These are phyloP conservation scores for Coccinonectria pachysandricola DNA, from an alignment of 2,329 filamentous ascomycete genomes.

Conservation along the genomic window DNA sequence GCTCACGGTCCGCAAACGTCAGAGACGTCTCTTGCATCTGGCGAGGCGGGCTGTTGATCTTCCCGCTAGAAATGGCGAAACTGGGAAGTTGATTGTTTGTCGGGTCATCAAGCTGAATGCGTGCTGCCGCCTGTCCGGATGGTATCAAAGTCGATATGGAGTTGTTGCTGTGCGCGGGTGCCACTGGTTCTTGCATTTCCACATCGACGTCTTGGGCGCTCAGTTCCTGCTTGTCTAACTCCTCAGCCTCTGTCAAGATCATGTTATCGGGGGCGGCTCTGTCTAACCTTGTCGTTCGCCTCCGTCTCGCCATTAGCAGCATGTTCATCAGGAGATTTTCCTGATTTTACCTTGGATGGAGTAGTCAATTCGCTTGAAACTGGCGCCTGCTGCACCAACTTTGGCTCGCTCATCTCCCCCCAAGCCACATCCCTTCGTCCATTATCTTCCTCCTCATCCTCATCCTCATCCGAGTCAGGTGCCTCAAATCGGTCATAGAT, in stretches of 20 bases:
- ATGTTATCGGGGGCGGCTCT: slow-evolving; percentile 10
- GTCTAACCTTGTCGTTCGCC: slow-evolving; percentile 18
- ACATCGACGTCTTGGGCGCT: slow-evolving; percentile 15
- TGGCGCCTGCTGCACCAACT: slow-evolving; percentile 41
- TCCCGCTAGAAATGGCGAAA: too few relatives aligned
- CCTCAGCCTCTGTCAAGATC: slow-evolving; percentile 14
- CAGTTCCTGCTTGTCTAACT: slow-evolving; percentile 21
- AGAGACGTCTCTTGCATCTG: slow-evolving; percentile 12
- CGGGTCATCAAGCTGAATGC: slow-evolving; percentile 13
- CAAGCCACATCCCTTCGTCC: slow-evolving; percentile 52
- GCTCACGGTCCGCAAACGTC: slow-evolving; percentile 3
- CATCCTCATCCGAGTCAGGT: slow-evolving; percentile 51
- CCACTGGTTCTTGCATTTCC: slow-evolving; percentile 10
- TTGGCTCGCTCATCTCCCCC: slow-evolving; percentile 56
- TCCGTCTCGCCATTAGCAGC: slow-evolving; percentile 5
- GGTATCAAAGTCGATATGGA: slow-evolving; percentile 20
- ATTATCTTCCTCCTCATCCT: slow-evolving; percentile 47
- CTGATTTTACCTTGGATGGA: slow-evolving; percentile 14
- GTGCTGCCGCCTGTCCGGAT: slow-evolving; percentile 18
- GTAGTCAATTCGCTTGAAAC: slow-evolving; percentile 15
- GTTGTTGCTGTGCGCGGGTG: slow-evolving; percentile 7
- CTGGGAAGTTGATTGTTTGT: too few relatives aligned
- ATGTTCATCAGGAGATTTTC: too few relatives aligned
- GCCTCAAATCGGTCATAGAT: slow-evolving; percentile 72
- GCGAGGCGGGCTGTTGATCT: slow-evolving; percentile 9